These are phyloP conservation scores for Huntiella decipiens DNA, from an alignment of 2,329 filamentous ascomycete species.

Conservation along the genomic window DNA sequence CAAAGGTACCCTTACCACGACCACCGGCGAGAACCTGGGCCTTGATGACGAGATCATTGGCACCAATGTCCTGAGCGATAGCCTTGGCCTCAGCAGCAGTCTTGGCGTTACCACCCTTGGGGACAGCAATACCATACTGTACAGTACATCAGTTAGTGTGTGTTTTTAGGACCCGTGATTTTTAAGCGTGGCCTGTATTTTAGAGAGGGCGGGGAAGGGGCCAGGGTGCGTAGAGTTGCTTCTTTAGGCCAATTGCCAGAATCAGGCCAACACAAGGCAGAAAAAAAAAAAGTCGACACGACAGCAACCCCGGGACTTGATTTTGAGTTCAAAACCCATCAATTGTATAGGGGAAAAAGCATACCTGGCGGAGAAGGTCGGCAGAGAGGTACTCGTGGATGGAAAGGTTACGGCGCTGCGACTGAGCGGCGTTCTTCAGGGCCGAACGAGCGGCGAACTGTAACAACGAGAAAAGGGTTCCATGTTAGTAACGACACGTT, in stretches of 20 bases:
- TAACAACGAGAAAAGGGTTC: constrained; percentile 10
- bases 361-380: constrained; percentile 62
- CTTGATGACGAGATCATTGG: constrained; percentile 98
- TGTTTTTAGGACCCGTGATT: background rate
- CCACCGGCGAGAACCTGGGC: constrained; percentile 95
- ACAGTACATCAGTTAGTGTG: background rate
- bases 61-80: constrained; percentile 77
- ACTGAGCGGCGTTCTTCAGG: constrained; percentile 40
- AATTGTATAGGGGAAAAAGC: background rate
- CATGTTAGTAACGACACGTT: background rate
- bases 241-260: background rate
- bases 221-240: background rate
- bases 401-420: constrained; percentile 76
- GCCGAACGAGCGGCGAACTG: constrained; percentile 21
- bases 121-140: constrained; percentile 87
- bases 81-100: constrained; percentile 73
- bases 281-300: background rate
- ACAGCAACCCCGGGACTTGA: background rate
- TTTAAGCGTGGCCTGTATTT: background rate
- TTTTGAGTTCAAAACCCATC: too few relatives aligned
- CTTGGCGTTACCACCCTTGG: constrained; percentile 72
- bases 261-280: background rate
- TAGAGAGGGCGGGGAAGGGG: background rate
- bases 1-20: constrained; percentile 92
- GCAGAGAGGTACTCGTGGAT: constrained; percentile 98